Evolutionary conservation across 306 rosid species (phyloP).

Genomic region (Gillenia trifoliata): DNA sequence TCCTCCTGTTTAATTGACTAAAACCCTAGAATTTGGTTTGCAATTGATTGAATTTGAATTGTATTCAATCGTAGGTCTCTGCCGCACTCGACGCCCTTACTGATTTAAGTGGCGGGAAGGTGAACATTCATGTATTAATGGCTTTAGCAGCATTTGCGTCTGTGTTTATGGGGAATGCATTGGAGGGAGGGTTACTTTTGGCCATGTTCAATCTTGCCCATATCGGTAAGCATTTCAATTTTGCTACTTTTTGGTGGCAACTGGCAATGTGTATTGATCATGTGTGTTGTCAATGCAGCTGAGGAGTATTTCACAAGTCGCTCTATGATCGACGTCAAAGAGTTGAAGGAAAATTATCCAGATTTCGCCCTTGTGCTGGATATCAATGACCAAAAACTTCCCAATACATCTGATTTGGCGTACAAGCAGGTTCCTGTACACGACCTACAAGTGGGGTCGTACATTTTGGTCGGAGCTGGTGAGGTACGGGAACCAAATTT

Average conservation of each 20-base stretch:
- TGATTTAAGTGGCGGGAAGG: conserved; percentile 81
- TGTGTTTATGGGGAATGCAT: conserved; percentile 78
- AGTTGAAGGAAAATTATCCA: conserved; percentile 88
- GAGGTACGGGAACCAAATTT: conserved; percentile 54
- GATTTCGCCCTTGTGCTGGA: conserved; percentile 90
- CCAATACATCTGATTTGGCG: conserved; percentile 72
- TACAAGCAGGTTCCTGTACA: conserved; percentile 90
- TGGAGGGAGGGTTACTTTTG: conserved; percentile 97
- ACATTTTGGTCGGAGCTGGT: conserved; percentile 84
- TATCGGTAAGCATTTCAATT: conserved; percentile 54
- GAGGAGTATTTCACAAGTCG: conserved; percentile 93
- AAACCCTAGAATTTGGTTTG: not conserved
- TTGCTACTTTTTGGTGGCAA: not conserved
- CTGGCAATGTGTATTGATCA: conserved; percentile 8
- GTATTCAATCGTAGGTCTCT: conserved; percentile 48
- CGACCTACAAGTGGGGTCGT: conserved; percentile 68
- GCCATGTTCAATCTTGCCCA: conserved; percentile 96
- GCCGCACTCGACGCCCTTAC: conserved; percentile 87
- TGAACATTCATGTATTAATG: conserved; percentile 90
- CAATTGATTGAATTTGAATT: conserved; percentile 4
- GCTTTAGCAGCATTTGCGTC: conserved; percentile 98
- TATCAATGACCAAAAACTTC: conserved; percentile 58
- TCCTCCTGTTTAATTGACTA: not conserved
- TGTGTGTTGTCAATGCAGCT: conserved; percentile 51
- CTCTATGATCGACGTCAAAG: conserved; percentile 85